Conservation (phyloP, 768 basidiomycete genomes). For the Lactarius evosmus region DNA sequence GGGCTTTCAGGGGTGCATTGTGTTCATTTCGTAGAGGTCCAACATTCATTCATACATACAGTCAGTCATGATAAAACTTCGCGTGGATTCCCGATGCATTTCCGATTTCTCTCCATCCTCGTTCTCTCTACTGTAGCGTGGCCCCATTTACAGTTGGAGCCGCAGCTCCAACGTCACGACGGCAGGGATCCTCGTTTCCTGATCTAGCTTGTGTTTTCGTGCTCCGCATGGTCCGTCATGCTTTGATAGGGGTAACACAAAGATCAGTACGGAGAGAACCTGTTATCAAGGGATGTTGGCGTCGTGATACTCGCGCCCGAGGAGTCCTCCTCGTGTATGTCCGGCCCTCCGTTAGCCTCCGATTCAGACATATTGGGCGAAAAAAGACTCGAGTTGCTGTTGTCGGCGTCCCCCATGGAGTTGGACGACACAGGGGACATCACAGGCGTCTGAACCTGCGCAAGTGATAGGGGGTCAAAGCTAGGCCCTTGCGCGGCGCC, state of each 20-base stretch:
- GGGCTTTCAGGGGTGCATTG: neutral
- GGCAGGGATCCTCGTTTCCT: slow-evolving; percentile 1
- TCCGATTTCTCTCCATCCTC: neutral
- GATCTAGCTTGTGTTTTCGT: neutral
- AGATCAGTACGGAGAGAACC: neutral
- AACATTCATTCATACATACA: slow-evolving; percentile 1
- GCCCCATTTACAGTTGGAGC: neutral
- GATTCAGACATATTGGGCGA: neutral
- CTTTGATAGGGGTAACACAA: slow-evolving; percentile 8
- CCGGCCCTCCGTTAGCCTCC: neutral
- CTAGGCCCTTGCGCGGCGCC: neutral
- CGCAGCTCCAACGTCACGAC: neutral
- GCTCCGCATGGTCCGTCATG: neutral
- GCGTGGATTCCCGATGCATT: neutral
- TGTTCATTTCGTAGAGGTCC: neutral
- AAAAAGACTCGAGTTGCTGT: neutral
- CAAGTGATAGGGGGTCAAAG: slow-evolving; percentile 9
- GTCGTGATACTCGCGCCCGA: no score
- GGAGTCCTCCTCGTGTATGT: neutral
- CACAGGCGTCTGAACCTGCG: neutral
- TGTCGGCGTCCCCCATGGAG: neutral
- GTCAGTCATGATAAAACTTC: neutral
- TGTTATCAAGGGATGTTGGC: neutral
- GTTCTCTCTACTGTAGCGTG: slow-evolving; percentile 2
- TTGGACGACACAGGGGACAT: neutral